Evolutionary conservation across 257 asterid genomes (phyloP).

Genomic region (Solanum raphanifolium): DNA sequence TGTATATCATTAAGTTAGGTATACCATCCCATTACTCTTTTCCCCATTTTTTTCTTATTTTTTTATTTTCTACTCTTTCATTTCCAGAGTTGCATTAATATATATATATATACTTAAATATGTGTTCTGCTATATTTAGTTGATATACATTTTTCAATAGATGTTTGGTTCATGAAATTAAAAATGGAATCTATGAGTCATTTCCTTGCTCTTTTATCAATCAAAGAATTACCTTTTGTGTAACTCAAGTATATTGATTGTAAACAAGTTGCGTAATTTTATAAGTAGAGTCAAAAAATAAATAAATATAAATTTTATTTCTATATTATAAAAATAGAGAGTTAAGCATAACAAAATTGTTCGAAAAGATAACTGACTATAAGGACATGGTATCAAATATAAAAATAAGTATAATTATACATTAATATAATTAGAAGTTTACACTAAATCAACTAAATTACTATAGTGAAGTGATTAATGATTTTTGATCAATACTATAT

Average conservation of each 20-base stretch:
- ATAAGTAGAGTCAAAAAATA: not conserved
- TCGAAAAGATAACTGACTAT: no score
- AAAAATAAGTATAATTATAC: not conserved
- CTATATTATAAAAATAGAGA: not conserved
- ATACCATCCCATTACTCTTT: not conserved
- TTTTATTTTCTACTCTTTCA: not conserved
- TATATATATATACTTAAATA: no score
- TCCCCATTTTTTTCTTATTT: not conserved
- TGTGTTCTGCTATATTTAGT: not conserved
- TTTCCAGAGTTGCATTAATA: not conserved
- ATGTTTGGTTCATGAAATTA: not conserved
- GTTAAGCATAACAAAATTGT: not conserved
- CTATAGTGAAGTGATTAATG: not conserved
- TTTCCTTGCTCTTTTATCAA: not conserved
- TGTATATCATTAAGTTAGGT: not conserved
- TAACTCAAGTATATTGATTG: not conserved
- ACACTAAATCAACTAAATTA: not conserved
- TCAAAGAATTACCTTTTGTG: not conserved
- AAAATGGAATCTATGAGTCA: not conserved
- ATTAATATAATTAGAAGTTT: not conserved
- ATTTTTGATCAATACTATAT: not conserved
- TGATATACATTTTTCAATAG: not conserved
- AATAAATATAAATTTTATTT: no score
- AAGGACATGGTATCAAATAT: not conserved
- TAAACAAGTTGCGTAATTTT: not conserved